These are phyloP conservation scores for Lentinula edodes DNA, from an alignment of 768 basidiomycete genomes.

Conservation along the genomic window DNA sequence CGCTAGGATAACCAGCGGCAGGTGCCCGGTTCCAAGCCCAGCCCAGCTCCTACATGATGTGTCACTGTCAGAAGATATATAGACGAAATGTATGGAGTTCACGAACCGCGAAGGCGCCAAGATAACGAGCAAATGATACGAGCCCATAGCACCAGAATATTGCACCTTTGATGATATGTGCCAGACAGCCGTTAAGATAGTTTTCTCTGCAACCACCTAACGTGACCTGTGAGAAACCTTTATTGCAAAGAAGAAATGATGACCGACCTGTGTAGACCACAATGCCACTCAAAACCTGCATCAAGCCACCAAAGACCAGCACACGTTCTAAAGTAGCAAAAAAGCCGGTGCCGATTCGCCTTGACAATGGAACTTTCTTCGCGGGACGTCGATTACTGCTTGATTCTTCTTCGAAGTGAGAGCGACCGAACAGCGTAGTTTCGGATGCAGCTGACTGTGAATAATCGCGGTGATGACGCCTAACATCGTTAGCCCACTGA, in stretches of 20 bases:
- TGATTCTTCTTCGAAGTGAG: constrained; percentile 51
- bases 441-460: constrained; percentile 45
- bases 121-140: constrained; percentile 87
- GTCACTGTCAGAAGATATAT: not conserved
- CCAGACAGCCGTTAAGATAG: constrained; percentile 79
- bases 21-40: constrained; percentile 94
- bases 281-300: constrained; percentile 62
- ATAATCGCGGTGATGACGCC: constrained; percentile 34
- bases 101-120: constrained; percentile 65
- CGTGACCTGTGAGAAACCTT: constrained; percentile 4
- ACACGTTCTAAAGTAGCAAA: constrained; percentile 56
- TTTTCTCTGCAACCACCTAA: constrained; percentile 73
- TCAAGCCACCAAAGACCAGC: constrained; percentile 70
- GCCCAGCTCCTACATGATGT: constrained; percentile 46
- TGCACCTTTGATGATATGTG: constrained; percentile 89
- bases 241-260: not conserved
- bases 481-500: constrained; percentile 49
- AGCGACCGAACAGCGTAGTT: constrained; percentile 47
- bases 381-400: constrained; percentile 14
- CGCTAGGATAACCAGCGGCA: constrained; percentile 43
- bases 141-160: constrained; percentile 94
- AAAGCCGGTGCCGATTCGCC: constrained; percentile 36
- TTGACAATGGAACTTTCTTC: constrained; percentile 21
- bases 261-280: constrained; percentile 68
- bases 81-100: not conserved